A percentile compares a stretch with the other conserved stretches of the same genome.
Conservation (phyloP, 2,329 filamentous ascomycete genomes). For the Fusarium incarnatum region DNA sequence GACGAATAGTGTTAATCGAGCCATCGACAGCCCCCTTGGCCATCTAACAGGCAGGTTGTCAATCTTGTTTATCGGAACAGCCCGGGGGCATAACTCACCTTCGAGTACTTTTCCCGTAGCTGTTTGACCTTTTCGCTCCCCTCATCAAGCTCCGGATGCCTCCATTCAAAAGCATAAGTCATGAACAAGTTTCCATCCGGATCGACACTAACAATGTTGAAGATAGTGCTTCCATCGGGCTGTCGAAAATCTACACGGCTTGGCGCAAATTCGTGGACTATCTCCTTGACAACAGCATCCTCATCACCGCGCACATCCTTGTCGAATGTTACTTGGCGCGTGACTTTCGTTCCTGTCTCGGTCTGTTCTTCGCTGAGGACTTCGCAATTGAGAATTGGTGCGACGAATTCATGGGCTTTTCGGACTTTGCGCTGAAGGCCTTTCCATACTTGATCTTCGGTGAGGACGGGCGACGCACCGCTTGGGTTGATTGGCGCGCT, state of each 20-base stretch:
- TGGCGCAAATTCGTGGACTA: constrained; percentile 49
- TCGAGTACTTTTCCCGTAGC: constrained; percentile 41
- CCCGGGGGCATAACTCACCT: constrained; percentile 14
- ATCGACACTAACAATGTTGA: constrained; percentile 50
- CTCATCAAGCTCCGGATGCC: constrained; percentile 45
- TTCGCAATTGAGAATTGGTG: constrained; percentile 50
- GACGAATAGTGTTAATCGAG: constrained; percentile 33
- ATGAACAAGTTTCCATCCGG: constrained; percentile 48
- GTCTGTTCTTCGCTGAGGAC: constrained; percentile 46
- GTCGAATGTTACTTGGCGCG: constrained; percentile 48
- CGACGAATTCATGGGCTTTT: constrained; percentile 52
- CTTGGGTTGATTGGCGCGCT: constrained; percentile 53
- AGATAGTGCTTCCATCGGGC: constrained; percentile 52
- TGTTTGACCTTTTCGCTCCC: constrained; percentile 44
- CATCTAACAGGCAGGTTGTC: not conserved
- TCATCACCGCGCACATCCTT: constrained; percentile 13
- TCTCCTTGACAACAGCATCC: constrained; percentile 43
- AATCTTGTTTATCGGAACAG: accelerated
- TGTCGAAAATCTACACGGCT: constrained; percentile 52
- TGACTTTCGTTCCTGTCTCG: constrained; percentile 37
- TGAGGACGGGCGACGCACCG: constrained; percentile 46
- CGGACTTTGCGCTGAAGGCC: constrained; percentile 54
- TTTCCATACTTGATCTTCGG: constrained; percentile 51
- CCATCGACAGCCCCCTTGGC: constrained; percentile 31
- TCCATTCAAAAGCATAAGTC: constrained; percentile 54